These are phyloP conservation scores for Mercurialis annua DNA, from an alignment of 345 rosid genomes.

Conservation along the genomic window DNA sequence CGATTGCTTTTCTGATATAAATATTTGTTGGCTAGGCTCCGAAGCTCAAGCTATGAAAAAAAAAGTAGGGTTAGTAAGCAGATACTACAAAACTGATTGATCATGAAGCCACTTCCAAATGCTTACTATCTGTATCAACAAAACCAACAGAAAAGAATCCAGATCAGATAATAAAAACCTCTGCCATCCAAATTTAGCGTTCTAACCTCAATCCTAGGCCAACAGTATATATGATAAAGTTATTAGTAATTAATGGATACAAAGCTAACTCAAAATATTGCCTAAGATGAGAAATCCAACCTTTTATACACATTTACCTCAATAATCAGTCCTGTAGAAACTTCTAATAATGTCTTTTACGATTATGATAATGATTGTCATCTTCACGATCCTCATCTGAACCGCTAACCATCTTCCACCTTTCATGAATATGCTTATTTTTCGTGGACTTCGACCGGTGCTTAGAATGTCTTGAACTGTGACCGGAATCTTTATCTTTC, in stretches of 20 bases:
- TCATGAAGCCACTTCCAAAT: slow-evolving; percentile 33
- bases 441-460: slow-evolving; percentile 11
- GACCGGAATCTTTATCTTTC: slow-evolving; percentile 24
- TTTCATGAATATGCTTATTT: slow-evolving; percentile 25
- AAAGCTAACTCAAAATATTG: slow-evolving; percentile 23
- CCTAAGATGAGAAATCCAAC: slow-evolving; percentile 23
- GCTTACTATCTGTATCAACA: slow-evolving; percentile 38
- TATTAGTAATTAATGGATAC: slow-evolving; percentile 22
- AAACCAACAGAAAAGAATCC: slow-evolving; percentile 34
- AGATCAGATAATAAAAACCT: slow-evolving; percentile 22
- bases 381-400: slow-evolving; percentile 24
- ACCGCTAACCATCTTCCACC: slow-evolving; percentile 43
- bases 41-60: slow-evolving; percentile 29
- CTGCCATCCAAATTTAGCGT: slow-evolving; percentile 10
- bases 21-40: slow-evolving; percentile 29
- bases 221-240: slow-evolving; percentile 6
- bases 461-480: slow-evolving; percentile 19
- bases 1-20: slow-evolving; percentile 24
- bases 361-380: slow-evolving; percentile 16
- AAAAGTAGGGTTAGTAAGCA: slow-evolving; percentile 28
- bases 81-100: slow-evolving; percentile 11
- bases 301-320: slow-evolving; percentile 41
- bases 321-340: slow-evolving; percentile 22
- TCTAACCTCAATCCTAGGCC: slow-evolving; percentile 9
- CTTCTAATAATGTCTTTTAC: slow-evolving; percentile 24